phyloP scores from a whole-genome alignment of 2,329 filamentous ascomycete genomes.

The Colletotrichum salicis region DNA sequence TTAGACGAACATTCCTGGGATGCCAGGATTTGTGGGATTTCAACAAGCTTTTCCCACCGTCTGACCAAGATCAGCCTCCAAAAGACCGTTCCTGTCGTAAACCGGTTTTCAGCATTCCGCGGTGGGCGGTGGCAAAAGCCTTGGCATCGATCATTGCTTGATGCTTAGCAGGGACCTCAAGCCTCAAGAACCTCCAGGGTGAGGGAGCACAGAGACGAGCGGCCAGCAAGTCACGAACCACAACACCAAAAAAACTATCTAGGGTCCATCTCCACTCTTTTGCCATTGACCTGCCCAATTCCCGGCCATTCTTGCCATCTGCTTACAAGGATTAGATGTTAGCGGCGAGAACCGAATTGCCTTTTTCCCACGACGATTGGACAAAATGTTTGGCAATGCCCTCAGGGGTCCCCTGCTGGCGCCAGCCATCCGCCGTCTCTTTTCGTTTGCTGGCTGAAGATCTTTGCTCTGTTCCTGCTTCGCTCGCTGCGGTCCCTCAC shows the following conservation, averaged over 20 bases:
- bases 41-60: slow-evolving; percentile 15
- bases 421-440: slow-evolving; percentile 32
- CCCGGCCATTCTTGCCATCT: slow-evolving; percentile 13
- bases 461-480: slow-evolving; percentile 36
- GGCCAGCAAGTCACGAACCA: neutral
- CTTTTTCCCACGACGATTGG: slow-evolving; percentile 13
- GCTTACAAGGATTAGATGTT: slow-evolving; percentile 8
- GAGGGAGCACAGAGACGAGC: slow-evolving; percentile 6
- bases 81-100: slow-evolving; percentile 35
- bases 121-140: slow-evolving; percentile 30
- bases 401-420: slow-evolving; percentile 25
- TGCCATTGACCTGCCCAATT: slow-evolving; percentile 3
- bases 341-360: slow-evolving; percentile 18
- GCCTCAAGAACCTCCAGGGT: no score
- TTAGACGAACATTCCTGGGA: neutral
- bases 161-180: slow-evolving; percentile 4
- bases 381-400: neutral
- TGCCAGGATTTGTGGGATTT: slow-evolving; percentile 18
- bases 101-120: slow-evolving; percentile 29
- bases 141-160: slow-evolving; percentile 34
- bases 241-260: slow-evolving; percentile 8
- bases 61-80: slow-evolving; percentile 30
- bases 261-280: slow-evolving; percentile 20
- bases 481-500: neutral
- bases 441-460: slow-evolving; percentile 26